Conservation (phyloP, 257 asterid species). For the Ocimum tenuiflorum region DNA sequence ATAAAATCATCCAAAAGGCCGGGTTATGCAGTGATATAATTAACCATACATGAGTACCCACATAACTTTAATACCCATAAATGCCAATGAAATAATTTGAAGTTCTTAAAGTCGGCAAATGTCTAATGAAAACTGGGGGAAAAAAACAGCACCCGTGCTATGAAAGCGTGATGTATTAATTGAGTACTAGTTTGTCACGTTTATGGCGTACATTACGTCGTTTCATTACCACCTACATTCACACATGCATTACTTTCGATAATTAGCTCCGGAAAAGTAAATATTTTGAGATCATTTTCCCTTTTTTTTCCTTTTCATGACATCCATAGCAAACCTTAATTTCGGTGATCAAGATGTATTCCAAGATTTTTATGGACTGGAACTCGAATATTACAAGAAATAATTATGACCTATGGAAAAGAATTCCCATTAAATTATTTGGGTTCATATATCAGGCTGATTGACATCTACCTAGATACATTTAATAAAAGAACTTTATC, state of each 20-base stretch:
- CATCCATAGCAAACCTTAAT: neutral
- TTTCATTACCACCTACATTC: too few species aligned
- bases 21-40: too few species aligned
- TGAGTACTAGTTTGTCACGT: constrained; percentile 21
- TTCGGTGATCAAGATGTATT: neutral
- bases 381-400: too few species aligned
- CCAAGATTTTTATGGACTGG: too few species aligned
- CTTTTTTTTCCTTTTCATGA: too few species aligned
- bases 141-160: constrained; percentile 18
- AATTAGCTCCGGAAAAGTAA: neutral
- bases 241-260: too few species aligned
- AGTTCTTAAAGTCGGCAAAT: constrained; percentile 14
- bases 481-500: too few species aligned
- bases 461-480: too few species aligned
- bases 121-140: neutral
- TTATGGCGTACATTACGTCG: neutral
- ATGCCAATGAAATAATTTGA: neutral
- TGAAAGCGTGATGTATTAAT: constrained; percentile 11
- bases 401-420: too few species aligned
- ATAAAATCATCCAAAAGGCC: too few species aligned
- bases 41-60: neutral
- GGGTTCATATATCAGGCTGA: too few species aligned
- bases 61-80: neutral
- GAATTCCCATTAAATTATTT: too few species aligned
- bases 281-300: neutral